A percentile compares a stretch with the other conserved stretches of the same genome.
Evolutionary conservation across 306 rosid genomes (phyloP).

Genomic region (Pyrus bretschneideri): DNA sequence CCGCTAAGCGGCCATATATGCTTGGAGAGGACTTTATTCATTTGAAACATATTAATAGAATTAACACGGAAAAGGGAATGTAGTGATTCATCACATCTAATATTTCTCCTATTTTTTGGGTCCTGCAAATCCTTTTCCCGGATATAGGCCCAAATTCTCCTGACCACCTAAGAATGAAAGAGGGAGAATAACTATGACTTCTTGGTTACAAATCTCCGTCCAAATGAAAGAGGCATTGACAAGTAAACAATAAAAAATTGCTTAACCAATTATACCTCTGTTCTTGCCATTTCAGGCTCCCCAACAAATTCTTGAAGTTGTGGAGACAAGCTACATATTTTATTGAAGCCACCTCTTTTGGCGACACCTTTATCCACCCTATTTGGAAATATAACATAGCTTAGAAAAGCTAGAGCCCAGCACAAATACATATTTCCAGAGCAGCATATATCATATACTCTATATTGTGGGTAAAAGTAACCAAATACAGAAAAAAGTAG

Average conservation of each 20-base stretch:
- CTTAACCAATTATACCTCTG: conserved; percentile 18
- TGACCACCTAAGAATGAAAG: conserved; percentile 24
- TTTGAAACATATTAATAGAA: conserved; percentile 31
- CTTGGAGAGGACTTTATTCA: conserved; percentile 29
- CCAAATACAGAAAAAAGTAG: not conserved
- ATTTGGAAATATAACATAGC: not conserved
- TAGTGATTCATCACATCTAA: conserved; percentile 23
- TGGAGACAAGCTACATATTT: conserved; percentile 36
- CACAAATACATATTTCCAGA: not conserved
- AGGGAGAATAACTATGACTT: not conserved
- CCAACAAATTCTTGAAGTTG: conserved; percentile 36
- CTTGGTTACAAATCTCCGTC: not conserved
- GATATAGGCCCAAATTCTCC: conserved; percentile 28
- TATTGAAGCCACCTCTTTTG: conserved; percentile 32
- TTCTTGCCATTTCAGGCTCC: conserved; percentile 26
- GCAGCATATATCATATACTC: not conserved
- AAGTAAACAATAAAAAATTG: not conserved
- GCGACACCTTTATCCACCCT: conserved; percentile 23
- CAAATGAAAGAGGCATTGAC: not conserved
- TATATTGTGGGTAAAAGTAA: not conserved
- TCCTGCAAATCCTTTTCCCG: conserved; percentile 28
- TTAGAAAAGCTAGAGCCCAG: not conserved
- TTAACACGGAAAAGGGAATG: conserved; percentile 20
- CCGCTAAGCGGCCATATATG: conserved; percentile 29
- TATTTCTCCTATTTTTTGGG: conserved; percentile 24